Base-by-base conservation (phyloP, 2,329 filamentous ascomycete genomes). In the Ilyonectria robusta region DNA sequence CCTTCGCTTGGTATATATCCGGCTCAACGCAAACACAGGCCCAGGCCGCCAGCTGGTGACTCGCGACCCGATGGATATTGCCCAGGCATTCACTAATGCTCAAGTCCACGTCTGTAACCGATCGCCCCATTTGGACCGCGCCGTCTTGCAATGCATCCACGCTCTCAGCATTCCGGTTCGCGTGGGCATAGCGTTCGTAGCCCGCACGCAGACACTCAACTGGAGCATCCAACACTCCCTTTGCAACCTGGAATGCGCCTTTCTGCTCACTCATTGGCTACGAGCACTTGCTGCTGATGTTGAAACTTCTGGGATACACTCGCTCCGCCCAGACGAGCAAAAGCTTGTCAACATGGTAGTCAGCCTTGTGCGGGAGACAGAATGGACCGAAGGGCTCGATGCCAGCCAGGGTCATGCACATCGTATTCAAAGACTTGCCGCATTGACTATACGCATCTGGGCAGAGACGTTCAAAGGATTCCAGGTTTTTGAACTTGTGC, bases 1-100 rank as follows among this genome's bases (percentile, higher is more conserved):
- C 7, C 66, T 79, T 1, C 72, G 77, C 3, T 60, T 79, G 4
- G 77, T 75, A 17, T 78, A 78, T 33, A 70, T 78, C 23, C 72
- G 77, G 0, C 67, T 79, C 1, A 72, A 72, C 35, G 51, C 54
- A 3, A 40, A 68, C 31, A 44, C 50, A 2, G 63, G 63, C 1
- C 63, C 63, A 11, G 44, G 23, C 42, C 65, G 65, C 7, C 47
- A 54, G 6, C 47, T 67, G 23, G 21, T 54, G 6, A 46, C 60
- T 1, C 63, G 63, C 1, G 58, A 62, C 7, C 62, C 63, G 3
- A 35, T 23, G 3, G 33, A 21, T 4, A 66, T 66, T 29, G 58
- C 63, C 7, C 47, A 47, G 6, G 63, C 42, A 9, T 60, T 62
- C 19, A 47, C 47, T 1, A 42, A 56, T 4, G 42, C 26, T 37